phyloP scores from a whole-genome alignment of 352 stramenopile species.

The Phytophthora pinifolia region DNA sequence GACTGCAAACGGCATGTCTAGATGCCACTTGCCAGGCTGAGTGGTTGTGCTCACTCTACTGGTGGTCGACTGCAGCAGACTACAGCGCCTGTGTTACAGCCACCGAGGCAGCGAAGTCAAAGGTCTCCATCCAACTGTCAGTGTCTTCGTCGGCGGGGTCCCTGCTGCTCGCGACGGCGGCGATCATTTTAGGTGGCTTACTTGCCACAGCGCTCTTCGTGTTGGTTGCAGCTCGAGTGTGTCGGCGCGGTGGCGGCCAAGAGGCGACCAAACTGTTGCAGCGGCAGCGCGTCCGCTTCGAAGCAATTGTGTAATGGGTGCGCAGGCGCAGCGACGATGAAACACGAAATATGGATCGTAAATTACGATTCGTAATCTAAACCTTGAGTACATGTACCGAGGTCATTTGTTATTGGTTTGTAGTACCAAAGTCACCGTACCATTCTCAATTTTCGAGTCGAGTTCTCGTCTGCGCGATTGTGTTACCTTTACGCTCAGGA shows the following conservation, averaged over 20 bases:
- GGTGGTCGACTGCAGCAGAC: constrained; percentile 62
- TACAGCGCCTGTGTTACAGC: constrained; percentile 51
- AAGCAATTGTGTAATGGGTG: constrained; percentile 26
- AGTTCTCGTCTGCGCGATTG: no score
- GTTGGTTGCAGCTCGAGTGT: constrained; percentile 22
- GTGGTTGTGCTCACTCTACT: constrained; percentile 73
- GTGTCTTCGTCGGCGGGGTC: constrained; percentile 18
- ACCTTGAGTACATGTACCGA: no score
- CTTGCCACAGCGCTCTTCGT: constrained; percentile 14
- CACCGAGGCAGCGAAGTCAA: constrained; percentile 16
- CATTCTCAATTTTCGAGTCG: no score
- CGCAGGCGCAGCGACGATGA: no score
- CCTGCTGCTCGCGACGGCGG: constrained; percentile 15
- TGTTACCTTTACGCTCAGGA: no score
- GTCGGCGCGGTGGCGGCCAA: constrained; percentile 22
- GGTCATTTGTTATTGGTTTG: no score
- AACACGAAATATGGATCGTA: no score
- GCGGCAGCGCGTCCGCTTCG: constrained; percentile 28
- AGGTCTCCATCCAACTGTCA: constrained; percentile 6
- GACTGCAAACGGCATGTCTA: constrained; percentile 39
- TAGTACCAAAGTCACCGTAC: no score
- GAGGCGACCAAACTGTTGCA: constrained; percentile 24
- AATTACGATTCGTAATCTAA: no score
- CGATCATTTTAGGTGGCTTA: constrained; percentile 22
- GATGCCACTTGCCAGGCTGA: constrained; percentile 50